Conservation (phyloP, 495 filamentous ascomycete species). For the Aspergillus sclerotioniger region DNA sequence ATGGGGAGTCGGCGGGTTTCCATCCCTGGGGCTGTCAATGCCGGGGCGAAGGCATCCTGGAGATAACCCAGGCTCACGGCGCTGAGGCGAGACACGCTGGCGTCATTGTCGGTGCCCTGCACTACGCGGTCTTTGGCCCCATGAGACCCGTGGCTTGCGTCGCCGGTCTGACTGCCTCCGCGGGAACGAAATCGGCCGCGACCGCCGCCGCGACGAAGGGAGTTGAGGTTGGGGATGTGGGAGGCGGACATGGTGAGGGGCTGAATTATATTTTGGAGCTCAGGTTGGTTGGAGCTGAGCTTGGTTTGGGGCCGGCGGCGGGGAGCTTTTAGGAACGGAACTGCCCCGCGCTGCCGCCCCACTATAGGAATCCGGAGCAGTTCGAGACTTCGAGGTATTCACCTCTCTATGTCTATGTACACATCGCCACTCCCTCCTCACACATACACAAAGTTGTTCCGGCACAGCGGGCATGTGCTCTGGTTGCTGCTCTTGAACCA, state of each 20-base stretch:
- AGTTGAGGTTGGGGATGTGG: conserved; percentile 74
- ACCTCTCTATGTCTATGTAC: conserved; percentile 6
- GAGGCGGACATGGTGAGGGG: conserved; percentile 60
- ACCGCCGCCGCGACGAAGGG: conserved; percentile 53
- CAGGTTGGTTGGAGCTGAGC: conserved; percentile 14
- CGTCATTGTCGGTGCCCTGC: conserved; percentile 89
- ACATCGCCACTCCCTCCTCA: conserved; percentile 18
- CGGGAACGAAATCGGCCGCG: conserved; percentile 46
- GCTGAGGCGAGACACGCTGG: conserved; percentile 81
- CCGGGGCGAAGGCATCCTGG: conserved; percentile 70
- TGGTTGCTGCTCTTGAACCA: conserved; percentile 95
- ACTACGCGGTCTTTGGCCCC: conserved; percentile 57
- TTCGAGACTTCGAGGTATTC: too few species aligned
- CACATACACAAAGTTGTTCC: conserved; percentile 63
- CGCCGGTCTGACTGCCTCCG: conserved; percentile 25
- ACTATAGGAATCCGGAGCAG: too few species aligned
- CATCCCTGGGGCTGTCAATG: conserved; percentile 54
- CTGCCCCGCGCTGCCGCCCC: too few species aligned
- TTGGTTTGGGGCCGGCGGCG: too few species aligned
- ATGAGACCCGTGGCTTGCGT: conserved; percentile 4
- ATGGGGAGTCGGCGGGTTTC: conserved; percentile 69
- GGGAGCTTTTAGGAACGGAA: too few species aligned
- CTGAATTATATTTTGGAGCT: conserved; percentile 21
- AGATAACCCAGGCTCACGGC: conserved; percentile 88
- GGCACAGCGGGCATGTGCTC: conserved; percentile 85